phyloP scores from a whole-genome alignment of 2,329 filamentous ascomycete genomes.

The Penicillium sclerotiorum region DNA sequence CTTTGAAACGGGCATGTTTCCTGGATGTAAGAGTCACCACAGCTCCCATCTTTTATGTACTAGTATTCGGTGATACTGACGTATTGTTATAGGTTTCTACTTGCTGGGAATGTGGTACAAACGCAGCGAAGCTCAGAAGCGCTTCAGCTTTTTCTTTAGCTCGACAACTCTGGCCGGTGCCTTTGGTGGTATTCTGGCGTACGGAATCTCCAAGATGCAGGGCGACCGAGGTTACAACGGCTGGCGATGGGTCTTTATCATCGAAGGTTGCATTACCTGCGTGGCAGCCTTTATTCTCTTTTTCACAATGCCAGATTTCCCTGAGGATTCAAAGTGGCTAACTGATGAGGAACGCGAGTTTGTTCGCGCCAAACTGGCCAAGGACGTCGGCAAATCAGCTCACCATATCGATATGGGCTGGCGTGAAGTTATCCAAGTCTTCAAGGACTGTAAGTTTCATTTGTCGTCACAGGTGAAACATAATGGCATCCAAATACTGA shows the following conservation, averaged over 20 bases:
- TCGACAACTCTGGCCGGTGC: slow-evolving; percentile 65
- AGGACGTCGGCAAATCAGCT: slow-evolving; percentile 69
- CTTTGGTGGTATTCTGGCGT: slow-evolving; percentile 64
- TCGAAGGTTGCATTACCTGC: slow-evolving; percentile 66
- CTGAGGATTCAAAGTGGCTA: slow-evolving; percentile 74
- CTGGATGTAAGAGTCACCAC: slow-evolving; percentile 64
- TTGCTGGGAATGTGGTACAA: slow-evolving; percentile 83
- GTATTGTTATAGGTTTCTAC: slow-evolving; percentile 49
- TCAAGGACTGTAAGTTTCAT: slow-evolving; percentile 63
- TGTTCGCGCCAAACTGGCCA: slow-evolving; percentile 66
- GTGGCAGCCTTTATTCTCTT: slow-evolving; percentile 60
- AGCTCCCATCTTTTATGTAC: slow-evolving; percentile 21
- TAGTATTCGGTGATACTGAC: not conserved
- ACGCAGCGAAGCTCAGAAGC: slow-evolving; percentile 82
- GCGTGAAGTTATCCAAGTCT: slow-evolving; percentile 62
- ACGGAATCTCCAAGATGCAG: slow-evolving; percentile 62
- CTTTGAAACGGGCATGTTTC: slow-evolving; percentile 72
- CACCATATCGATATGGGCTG: slow-evolving; percentile 63
- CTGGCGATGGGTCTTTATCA: slow-evolving; percentile 59
- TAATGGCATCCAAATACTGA: not conserved
- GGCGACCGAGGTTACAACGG: slow-evolving; percentile 59
- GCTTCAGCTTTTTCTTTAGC: slow-evolving; percentile 92
- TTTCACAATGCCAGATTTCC: slow-evolving; percentile 74
- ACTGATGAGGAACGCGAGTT: slow-evolving; percentile 68
- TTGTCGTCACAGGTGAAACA: not conserved